Evolutionary conservation across 768 basidiomycete genomes (phyloP).

Genomic region (Dendrothele bispora): DNA sequence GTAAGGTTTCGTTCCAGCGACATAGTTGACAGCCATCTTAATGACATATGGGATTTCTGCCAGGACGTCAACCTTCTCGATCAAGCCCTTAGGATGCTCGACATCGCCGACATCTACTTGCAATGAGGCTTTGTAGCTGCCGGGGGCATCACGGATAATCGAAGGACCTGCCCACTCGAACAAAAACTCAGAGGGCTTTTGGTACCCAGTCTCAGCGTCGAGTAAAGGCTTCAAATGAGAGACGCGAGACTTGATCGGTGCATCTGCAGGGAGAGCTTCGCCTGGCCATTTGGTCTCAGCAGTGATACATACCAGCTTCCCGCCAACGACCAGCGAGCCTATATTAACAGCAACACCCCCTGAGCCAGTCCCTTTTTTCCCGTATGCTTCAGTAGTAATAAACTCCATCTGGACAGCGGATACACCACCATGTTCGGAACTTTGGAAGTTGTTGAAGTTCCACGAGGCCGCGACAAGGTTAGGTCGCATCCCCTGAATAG

Average conservation of each 20-base stretch:
- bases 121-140: constrained; percentile 56
- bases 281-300: constrained; percentile 79
- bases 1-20: constrained; percentile 90
- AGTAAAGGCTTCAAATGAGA: constrained; percentile 56
- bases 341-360: constrained; percentile 85
- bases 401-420: constrained; percentile 97
- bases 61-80: constrained; percentile 93
- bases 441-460: constrained; percentile 96
- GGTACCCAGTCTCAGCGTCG: constrained; percentile 84
- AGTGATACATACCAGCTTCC: constrained; percentile 74
- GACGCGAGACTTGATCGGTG: constrained; percentile 61
- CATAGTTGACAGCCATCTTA: constrained; percentile 91
- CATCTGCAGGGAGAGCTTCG: constrained; percentile 45
- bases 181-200: constrained; percentile 62
- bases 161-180: constrained; percentile 83
- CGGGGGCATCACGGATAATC: constrained; percentile 48
- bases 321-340: constrained; percentile 80
- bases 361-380: constrained; percentile 75
- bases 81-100: constrained; percentile 65
- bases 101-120: constrained; percentile 58
- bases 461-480: constrained; percentile 90
- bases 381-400: constrained; percentile 77
- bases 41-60: constrained; percentile 93
- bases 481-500: constrained; percentile 98
- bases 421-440: constrained; percentile 66